Evolutionary conservation across 2,329 filamentous ascomycete genomes (phyloP).

Genomic region (Lecanicillium sp.): DNA sequence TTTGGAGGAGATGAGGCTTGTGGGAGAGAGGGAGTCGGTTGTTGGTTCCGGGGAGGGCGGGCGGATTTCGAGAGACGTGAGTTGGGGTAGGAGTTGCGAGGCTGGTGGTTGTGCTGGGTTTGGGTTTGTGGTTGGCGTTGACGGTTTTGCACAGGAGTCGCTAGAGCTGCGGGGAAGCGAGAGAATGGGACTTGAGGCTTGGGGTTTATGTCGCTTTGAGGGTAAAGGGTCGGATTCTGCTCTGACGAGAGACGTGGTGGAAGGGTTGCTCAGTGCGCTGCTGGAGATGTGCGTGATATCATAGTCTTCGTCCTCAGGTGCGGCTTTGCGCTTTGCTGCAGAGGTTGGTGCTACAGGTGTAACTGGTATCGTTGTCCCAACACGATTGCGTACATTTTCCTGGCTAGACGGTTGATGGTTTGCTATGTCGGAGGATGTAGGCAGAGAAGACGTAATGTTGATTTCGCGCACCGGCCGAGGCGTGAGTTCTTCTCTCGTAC

Average conservation of each 20-base stretch:
- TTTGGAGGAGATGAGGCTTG: slow-evolving; percentile 48
- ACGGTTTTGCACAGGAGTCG: slow-evolving; percentile 13
- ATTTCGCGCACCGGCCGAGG: not conserved
- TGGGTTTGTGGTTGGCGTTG: not conserved
- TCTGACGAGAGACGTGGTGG: slow-evolving; percentile 11
- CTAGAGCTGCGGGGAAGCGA: slow-evolving; percentile 18
- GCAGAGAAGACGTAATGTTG: no score
- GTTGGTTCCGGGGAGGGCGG: slow-evolving; percentile 46
- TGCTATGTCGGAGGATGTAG: not conserved
- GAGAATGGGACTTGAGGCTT: slow-evolving; percentile 8
- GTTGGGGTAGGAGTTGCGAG: no score
- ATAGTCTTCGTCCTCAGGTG: slow-evolving; percentile 3
- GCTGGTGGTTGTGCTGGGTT: slow-evolving; percentile 10
- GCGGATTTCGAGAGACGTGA: slow-evolving; percentile 36
- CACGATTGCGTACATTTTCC: not conserved
- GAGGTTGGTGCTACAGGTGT: slow-evolving; percentile 3
- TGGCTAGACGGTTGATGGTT: not conserved
- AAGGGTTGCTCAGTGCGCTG: slow-evolving; percentile 16
- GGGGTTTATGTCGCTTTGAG: slow-evolving; percentile 17
- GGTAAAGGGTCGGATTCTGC: slow-evolving; percentile 23
- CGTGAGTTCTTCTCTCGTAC: not conserved
- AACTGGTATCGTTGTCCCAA: slow-evolving; percentile 1
- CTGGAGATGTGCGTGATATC: slow-evolving; percentile 24
- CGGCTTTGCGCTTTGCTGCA: slow-evolving; percentile 1
- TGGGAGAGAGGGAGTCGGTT: slow-evolving; percentile 32